phyloP scores from a whole-genome alignment of 1,139 yeast genomes.

The Arxiozyma telluris region DNA sequence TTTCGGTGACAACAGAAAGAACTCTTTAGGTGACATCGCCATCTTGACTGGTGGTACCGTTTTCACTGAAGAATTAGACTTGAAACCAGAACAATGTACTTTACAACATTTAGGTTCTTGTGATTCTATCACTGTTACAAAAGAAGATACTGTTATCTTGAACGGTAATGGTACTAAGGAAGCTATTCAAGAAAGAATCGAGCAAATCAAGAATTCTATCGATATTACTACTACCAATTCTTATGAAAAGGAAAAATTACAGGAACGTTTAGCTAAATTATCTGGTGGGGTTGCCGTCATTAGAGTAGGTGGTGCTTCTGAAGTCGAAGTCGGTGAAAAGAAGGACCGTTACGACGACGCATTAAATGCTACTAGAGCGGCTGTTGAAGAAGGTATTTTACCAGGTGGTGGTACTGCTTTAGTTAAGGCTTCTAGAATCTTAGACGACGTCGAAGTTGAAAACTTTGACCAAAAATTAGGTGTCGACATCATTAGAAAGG shows the following conservation, averaged over 20 bases:
- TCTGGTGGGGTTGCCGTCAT: conserved; percentile 99
- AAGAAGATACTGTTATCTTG: conserved; percentile 92
- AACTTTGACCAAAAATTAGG: conserved; percentile 98
- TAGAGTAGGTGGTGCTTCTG: conserved; percentile 97
- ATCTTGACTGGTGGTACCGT: conserved; percentile 96
- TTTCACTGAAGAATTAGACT: conserved; percentile 94
- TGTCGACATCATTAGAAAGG: conserved; percentile 89
- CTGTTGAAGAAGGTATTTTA: conserved; percentile 97
- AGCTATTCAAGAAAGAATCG: conserved; percentile 82
- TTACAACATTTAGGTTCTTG: conserved; percentile 86
- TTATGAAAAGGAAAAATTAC: conserved; percentile 94
- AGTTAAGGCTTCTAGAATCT: conserved; percentile 81
- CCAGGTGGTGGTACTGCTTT: conserved; percentile 99
- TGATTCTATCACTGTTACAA: conserved; percentile 88
- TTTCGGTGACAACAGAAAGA: conserved; percentile 98
- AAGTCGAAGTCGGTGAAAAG: conserved; percentile 99
- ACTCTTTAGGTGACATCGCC: conserved; percentile 95
- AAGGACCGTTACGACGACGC: conserved; percentile 99
- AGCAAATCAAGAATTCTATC: conserved; percentile 84
- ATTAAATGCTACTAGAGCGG: conserved; percentile 97
- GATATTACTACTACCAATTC: conserved; percentile 74
- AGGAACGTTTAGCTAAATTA: conserved; percentile 95
- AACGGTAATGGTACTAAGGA: conserved; percentile 96
- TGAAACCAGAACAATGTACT: conserved; percentile 95
- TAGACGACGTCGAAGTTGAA: conserved; percentile 70